Percentiles rank a stretch among this genome's conserved stretches.
phyloP scores from a whole-genome alignment of 345 rosid genomes.

The Combretum micranthum region DNA sequence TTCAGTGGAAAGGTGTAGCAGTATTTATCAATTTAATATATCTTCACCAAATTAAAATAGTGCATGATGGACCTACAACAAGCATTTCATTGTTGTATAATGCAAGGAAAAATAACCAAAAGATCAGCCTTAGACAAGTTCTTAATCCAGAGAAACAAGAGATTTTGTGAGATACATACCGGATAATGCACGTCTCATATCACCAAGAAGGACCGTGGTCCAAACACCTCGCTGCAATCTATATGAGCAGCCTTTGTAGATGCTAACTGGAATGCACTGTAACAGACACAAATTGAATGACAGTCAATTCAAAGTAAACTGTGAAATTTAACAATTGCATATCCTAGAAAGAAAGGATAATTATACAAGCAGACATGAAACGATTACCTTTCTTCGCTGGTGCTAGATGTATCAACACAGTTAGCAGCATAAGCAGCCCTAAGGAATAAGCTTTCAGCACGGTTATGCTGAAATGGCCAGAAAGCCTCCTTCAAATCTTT shows the following conservation, averaged over 20 bases:
- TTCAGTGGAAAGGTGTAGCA: no score
- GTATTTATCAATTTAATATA: no score
- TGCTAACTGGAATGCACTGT: conserved; percentile 48
- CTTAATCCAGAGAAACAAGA: no score
- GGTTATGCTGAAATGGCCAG: conserved; percentile 62
- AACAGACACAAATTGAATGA: conserved; percentile 1
- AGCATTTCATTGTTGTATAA: no score
- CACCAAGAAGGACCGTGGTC: conserved; percentile 43
- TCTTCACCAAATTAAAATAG: not conserved
- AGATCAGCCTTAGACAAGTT: no score
- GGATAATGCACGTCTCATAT: conserved; percentile 56
- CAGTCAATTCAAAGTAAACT: not conserved
- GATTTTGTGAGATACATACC: conserved; percentile 23
- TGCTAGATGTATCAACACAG: conserved; percentile 25
- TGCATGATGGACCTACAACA: no score
- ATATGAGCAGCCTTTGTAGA: conserved; percentile 51
- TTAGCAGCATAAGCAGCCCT: conserved; percentile 54
- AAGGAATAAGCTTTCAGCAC: conserved; percentile 40
- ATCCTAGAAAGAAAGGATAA: not conserved
- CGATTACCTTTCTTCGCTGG: conserved; percentile 35
- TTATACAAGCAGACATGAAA: conserved; percentile 2
- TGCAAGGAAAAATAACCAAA: no score
- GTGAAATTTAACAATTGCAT: no score
- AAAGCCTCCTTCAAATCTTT: conserved; percentile 49
- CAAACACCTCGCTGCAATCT: conserved; percentile 54